Evolutionary conservation across 2,329 filamentous ascomycete species (phyloP).

Genomic region (Fusarium gaditjirri): DNA sequence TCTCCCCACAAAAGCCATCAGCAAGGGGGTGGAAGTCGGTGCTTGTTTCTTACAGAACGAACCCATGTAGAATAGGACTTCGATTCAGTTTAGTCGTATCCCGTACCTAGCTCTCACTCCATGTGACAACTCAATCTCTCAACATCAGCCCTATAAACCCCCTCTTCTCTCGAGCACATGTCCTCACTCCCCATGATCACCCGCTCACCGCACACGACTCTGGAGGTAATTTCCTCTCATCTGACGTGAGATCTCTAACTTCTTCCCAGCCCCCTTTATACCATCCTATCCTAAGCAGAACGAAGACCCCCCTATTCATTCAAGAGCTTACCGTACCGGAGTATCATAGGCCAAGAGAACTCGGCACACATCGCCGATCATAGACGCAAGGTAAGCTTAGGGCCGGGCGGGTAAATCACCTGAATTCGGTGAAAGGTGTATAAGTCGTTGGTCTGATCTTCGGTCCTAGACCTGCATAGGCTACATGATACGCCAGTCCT

Average conservation of each 20-base stretch:
- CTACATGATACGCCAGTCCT: slow-evolving; percentile 16
- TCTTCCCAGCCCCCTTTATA: background rate
- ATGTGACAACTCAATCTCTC: slow-evolving; percentile 6
- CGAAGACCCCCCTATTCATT: background rate
- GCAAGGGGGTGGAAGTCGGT: background rate
- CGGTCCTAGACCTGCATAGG: slow-evolving; percentile 21
- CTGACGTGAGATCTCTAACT: slow-evolving; percentile 45
- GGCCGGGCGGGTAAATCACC: background rate
- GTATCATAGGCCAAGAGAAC: slow-evolving; percentile 17
- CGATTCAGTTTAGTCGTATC: slow-evolving; percentile 5
- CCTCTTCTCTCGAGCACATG: slow-evolving; percentile 7
- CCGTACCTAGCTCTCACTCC: slow-evolving; percentile 5
- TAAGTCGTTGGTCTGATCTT: slow-evolving; percentile 22
- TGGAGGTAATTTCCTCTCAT: slow-evolving; percentile 14
- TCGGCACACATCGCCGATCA: slow-evolving; percentile 28
- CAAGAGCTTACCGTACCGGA: slow-evolving; percentile 12
- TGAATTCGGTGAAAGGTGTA: slow-evolving; percentile 12
- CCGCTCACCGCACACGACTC: slow-evolving; percentile 20
- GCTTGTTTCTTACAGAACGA: slow-evolving; percentile 3
- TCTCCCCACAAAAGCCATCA: slow-evolving; percentile 1
- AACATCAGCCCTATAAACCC: slow-evolving; percentile 27
- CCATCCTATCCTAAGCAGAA: background rate
- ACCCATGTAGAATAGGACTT: background rate
- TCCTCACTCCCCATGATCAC: slow-evolving; percentile 29
- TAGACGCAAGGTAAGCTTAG: slow-evolving; percentile 4